Evolutionary conservation across 257 asterid genomes (phyloP).

Genomic region (Solanum lycopersicoides): DNA sequence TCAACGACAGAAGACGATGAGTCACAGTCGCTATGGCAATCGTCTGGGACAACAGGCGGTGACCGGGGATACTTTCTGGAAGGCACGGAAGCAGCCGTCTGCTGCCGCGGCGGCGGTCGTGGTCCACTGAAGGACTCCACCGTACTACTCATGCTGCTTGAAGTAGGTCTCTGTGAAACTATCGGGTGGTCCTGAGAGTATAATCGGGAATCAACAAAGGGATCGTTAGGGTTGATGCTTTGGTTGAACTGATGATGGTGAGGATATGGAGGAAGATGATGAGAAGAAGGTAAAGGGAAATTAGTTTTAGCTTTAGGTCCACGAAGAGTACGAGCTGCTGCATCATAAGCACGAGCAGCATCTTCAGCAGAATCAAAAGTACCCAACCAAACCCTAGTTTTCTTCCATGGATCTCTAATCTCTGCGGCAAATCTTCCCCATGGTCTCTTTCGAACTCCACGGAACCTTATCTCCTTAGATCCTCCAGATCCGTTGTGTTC

Average conservation of each 20-base stretch:
- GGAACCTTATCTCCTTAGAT: constrained; percentile 45
- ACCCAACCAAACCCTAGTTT: constrained; percentile 69
- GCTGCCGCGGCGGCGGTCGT: constrained; percentile 16
- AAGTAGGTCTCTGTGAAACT: constrained; percentile 45
- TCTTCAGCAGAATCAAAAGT: constrained; percentile 75
- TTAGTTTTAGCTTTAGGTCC: constrained; percentile 64
- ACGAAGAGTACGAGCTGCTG: constrained; percentile 58
- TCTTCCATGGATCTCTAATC: constrained; percentile 74
- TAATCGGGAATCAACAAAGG: constrained; percentile 18
- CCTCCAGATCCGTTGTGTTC: constrained; percentile 45
- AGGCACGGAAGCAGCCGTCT: constrained; percentile 3
- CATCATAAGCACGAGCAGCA: constrained; percentile 68
- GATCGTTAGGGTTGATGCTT: constrained; percentile 9
- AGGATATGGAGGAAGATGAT: neutral
- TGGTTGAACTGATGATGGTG: constrained; percentile 6
- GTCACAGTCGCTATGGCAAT: constrained; percentile 56
- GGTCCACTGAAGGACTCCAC: constrained; percentile 77
- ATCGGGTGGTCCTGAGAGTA: constrained; percentile 36
- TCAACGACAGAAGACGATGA: constrained; percentile 51
- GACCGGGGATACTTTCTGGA: constrained; percentile 53
- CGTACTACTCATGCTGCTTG: constrained; percentile 69
- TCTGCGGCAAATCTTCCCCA: constrained; percentile 76
- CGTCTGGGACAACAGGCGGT: constrained; percentile 60
- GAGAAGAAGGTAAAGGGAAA: constrained; percentile 26
- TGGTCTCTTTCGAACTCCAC: constrained; percentile 71